Evolutionary conservation across 495 filamentous ascomycete genomes (phyloP), one percentile per base, ranked within the genome.

Genomic region (Friedmanniomyces endolithicus): DNA sequence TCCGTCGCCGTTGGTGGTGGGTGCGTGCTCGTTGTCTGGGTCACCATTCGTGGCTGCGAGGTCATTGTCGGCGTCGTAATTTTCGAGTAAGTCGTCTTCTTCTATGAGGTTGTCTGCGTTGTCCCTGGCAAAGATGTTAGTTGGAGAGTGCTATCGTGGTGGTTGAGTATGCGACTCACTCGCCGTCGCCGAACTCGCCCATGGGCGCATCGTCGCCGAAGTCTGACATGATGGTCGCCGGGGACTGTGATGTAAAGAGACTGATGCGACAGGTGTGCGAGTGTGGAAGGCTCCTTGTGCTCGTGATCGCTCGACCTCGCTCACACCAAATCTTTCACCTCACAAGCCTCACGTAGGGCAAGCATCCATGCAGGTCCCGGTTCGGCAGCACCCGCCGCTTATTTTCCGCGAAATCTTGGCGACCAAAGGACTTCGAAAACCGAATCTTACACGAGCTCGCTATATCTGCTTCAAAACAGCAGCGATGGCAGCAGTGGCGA

Each of bases 21-120:
- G 19, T 24, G 17, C 11, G 47, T 34, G 16, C 4, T 50, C 47
- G 47, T 1, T 11, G 29, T 50, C 47, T 12, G 34, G 47, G 9
- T 50, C 47, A 17, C 47, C 47, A 25, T 50, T 50, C 47, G 23
- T 25, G 25, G 24, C 29, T 17, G 47, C 55, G 27, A 31, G 27
- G 37, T 35, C 73, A 40, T 76, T 69, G 49, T 53, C 58, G 7
- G 25, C 46, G 23, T 64, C 58, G 43, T 52, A 56, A 34, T 64
- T 48, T 16, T 63, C 61, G 24, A 57, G 39, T 19, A 55, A 43
- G 9, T 65, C 59, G 19, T 65, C 66, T 44, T 78, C 78, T 24
- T 81, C 72, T 50, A 79, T 75, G 24, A 79, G 73, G 66, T 87
- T 85, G 50, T 81, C 79, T 59, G 83, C 80, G 60, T 90, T 82